Percentiles rank a stretch among this genome's conserved stretches.
phyloP scores from a whole-genome alignment of 2,329 filamentous ascomycete species.

The Harringtonia lauricola region DNA sequence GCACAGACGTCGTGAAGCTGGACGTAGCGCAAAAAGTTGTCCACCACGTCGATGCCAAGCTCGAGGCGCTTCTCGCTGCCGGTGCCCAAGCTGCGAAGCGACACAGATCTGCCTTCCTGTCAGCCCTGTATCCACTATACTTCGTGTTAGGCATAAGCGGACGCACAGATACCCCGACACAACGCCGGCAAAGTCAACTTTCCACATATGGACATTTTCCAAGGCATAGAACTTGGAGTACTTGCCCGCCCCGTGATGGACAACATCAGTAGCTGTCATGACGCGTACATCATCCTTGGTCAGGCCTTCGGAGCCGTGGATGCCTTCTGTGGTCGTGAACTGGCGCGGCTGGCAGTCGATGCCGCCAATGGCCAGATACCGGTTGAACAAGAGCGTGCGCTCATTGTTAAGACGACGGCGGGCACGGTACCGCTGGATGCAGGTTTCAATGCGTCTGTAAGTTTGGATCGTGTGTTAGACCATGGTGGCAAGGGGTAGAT shows the following conservation, averaged over 20 bases:
- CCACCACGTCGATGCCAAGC: constrained; percentile 56
- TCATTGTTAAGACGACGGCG: constrained; percentile 62
- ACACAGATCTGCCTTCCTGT: not conserved
- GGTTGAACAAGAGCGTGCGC: constrained; percentile 56
- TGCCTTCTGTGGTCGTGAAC: constrained; percentile 49
- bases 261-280: constrained; percentile 51
- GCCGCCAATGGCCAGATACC: constrained; percentile 75
- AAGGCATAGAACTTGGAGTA: constrained; percentile 39
- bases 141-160: not conserved
- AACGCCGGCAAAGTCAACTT: constrained; percentile 70
- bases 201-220: constrained; percentile 45
- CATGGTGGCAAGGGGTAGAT: constrained; percentile 30
- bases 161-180: constrained; percentile 68
- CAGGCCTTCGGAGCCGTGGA: constrained; percentile 38
- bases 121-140: not conserved
- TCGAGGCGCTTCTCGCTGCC: constrained; percentile 44
- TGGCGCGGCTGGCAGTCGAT: constrained; percentile 46
- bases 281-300: constrained; percentile 54
- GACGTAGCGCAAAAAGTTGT: constrained; percentile 84
- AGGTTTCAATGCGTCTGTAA: constrained; percentile 66
- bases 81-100: constrained; percentile 34
- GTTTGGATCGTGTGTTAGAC: constrained; percentile 1
- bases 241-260: constrained; percentile 29
- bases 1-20: constrained; percentile 76
- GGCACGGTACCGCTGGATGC: constrained; percentile 69